Evolutionary conservation across 768 basidiomycete genomes (phyloP).

Genomic region (Agrocybe praecox): DNA sequence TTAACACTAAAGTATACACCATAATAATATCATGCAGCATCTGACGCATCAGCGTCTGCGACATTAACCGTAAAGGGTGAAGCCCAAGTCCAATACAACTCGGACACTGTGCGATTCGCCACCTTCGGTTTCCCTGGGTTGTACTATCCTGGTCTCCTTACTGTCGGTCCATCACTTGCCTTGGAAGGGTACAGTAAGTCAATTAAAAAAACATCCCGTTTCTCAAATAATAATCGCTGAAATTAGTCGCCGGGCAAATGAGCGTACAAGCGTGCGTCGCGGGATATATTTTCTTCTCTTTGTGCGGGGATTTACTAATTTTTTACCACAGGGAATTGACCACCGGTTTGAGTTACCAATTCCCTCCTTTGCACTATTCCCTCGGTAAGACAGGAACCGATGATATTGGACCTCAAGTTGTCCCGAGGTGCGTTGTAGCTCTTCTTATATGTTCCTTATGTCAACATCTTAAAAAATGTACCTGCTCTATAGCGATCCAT

Average conservation of each 20-base stretch:
- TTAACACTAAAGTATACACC: too few species aligned
- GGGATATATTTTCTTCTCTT: too few species aligned
- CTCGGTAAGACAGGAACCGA: conserved; percentile 1
- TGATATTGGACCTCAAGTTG: not conserved
- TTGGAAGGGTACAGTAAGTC: too few species aligned
- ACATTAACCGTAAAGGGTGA: conserved; percentile 1
- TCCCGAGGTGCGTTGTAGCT: too few species aligned
- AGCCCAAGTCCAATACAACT: conserved; percentile 6
- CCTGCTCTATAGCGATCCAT: not conserved
- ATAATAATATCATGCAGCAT: too few species aligned
- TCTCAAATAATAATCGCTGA: too few species aligned
- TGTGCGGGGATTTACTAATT: not conserved
- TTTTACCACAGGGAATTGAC: not conserved
- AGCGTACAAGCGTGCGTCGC: too few species aligned
- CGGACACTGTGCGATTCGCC: conserved; percentile 2
- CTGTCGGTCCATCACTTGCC: conserved; percentile 8
- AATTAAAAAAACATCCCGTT: too few species aligned
- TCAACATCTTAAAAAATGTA: not conserved
- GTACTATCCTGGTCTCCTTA: conserved; percentile 10
- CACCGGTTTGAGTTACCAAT: conserved; percentile 1
- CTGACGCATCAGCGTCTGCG: too few species aligned
- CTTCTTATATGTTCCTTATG: too few species aligned
- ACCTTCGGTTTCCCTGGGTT: conserved; percentile 7
- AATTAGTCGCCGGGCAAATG: too few species aligned
- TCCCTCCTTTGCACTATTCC: conserved; percentile 2